Percentiles rank a stretch among this genome's conserved stretches.
These are phyloP conservation scores for Spiraea crenata DNA, from an alignment of 331 rosid genomes.

Conservation along the genomic window DNA sequence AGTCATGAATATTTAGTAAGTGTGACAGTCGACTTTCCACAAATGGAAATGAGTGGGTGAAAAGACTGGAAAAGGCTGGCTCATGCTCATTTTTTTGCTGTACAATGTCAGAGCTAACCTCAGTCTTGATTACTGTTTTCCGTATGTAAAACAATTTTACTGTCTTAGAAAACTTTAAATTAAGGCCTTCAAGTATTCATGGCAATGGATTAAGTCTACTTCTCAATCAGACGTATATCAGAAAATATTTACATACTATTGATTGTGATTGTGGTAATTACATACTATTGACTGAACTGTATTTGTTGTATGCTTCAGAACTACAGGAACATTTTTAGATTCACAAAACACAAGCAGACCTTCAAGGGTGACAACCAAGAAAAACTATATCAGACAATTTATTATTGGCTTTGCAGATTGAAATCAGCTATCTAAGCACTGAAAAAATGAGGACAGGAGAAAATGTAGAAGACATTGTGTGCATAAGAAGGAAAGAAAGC, in stretches of 20 bases:
- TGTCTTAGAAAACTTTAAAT: not conserved
- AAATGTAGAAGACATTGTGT: not conserved
- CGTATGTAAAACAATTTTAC: not conserved
- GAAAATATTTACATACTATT: too few relatives aligned
- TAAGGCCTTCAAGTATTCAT: not conserved
- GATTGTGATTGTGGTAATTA: not conserved
- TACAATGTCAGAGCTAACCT: not conserved
- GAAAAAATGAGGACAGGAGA: not conserved
- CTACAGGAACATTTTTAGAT: not conserved
- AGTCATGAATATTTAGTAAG: not conserved
- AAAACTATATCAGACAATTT: not conserved
- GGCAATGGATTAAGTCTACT: not conserved
- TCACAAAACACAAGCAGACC: not conserved
- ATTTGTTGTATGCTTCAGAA: not conserved
- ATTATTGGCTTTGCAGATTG: not conserved
- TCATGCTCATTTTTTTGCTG: not conserved
- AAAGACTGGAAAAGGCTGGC: not conserved
- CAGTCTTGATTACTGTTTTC: not conserved
- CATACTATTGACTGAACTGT: not conserved
- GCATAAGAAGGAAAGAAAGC: constrained; percentile 7
- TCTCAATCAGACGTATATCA: not conserved
- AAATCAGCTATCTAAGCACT: not conserved
- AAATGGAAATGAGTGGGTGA: not conserved
- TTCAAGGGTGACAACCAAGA: not conserved
- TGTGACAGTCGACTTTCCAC: not conserved